Evolutionary conservation across 495 filamentous ascomycete species (phyloP), one percentile per base, ranked within the genome.

Genomic region (Tuber indicum): DNA sequence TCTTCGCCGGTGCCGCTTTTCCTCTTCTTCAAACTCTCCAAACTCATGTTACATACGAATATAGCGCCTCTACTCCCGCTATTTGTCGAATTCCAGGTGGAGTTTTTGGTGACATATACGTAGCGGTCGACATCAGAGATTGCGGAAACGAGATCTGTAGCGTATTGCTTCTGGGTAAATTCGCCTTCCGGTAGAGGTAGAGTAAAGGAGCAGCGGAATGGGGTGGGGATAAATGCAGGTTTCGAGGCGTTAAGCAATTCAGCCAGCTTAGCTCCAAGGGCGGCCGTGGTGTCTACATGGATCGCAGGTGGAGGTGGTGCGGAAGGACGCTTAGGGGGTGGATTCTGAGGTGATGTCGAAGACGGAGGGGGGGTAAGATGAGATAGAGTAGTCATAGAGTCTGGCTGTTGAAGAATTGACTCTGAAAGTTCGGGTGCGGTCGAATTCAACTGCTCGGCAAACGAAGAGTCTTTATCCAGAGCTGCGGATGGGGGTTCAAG

Each of bases 31-130:
- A 43, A 44, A 39, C 77, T 71, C 16, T 80, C 77, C 19, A 79
- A 71, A 43, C 73, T 79, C 23, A 79, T 45, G 17, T 73, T 80
- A n/a, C 78, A 80, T 0, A 79, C 77, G 76, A 77, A 80, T 8
- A 72, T 66, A 8, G 78, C 78, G 10, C 78, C 77, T 19, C 42
- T 70, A 0, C 23, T 58, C 16, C 72, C 70, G 0, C 36, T 62
- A 19, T 78, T 77, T 21, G 26, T 41, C 26, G 58, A 26, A 17
- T 42, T 71, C 78, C 78, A 80, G 23, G 78, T 73, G n/a, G 72
- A 75, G 45, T 80, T 77, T 14, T 73, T 71, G 14, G 79, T 26
- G 41, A 45, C 45, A 77, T 77, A 80, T 10, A 45, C 39, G 17
- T 75, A 72, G 36, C 41, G n/a, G 44, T 80, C 78, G 12, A 72